A percentile compares a stretch with the other conserved stretches of the same genome.
Evolutionary conservation across 305 asterid species (phyloP).

Genomic region (Solanum hybrid): DNA sequence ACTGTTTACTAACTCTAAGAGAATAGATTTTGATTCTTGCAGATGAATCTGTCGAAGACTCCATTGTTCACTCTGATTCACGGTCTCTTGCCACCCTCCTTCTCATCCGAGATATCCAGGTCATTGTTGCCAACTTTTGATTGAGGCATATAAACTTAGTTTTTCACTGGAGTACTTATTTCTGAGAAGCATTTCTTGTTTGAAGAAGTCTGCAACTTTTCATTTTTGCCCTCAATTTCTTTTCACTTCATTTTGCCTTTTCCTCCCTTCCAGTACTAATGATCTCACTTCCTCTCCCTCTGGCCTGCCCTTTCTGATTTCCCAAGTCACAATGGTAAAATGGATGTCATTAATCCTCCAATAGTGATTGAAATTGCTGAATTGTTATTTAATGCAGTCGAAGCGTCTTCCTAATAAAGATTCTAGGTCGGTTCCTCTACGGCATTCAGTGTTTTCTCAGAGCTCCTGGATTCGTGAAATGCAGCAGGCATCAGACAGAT

Average conservation of each 20-base stretch:
- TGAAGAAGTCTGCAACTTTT: background rate
- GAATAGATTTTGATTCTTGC: slow-evolving; percentile 94
- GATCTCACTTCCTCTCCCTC: slow-evolving; percentile 1
- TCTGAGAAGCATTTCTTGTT: background rate
- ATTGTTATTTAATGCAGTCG: slow-evolving; percentile 52
- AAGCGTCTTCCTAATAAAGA: slow-evolving; percentile 76
- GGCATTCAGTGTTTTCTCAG: slow-evolving; percentile 79
- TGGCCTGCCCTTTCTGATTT: background rate
- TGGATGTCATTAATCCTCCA: background rate
- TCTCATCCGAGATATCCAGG: slow-evolving; percentile 97
- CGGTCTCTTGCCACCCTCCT: slow-evolving; percentile 97
- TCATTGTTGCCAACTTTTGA: slow-evolving; percentile 18
- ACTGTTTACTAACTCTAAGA: slow-evolving; percentile 65
- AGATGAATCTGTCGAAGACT: slow-evolving; percentile 96
- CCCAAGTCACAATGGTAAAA: background rate
- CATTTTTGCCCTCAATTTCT: background rate
- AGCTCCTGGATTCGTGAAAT: slow-evolving; percentile 94
- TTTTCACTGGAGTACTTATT: background rate
- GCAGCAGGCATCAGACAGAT: slow-evolving; percentile 96
- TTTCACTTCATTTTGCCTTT: background rate
- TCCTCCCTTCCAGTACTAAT: background rate
- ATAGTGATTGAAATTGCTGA: slow-evolving; percentile 4
- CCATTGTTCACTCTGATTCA: slow-evolving; percentile 91
- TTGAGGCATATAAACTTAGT: background rate
- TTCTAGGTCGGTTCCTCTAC: slow-evolving; percentile 47